phyloP scores from a whole-genome alignment of 352 stramenopile genomes.

The Phytophthora crassamura region DNA sequence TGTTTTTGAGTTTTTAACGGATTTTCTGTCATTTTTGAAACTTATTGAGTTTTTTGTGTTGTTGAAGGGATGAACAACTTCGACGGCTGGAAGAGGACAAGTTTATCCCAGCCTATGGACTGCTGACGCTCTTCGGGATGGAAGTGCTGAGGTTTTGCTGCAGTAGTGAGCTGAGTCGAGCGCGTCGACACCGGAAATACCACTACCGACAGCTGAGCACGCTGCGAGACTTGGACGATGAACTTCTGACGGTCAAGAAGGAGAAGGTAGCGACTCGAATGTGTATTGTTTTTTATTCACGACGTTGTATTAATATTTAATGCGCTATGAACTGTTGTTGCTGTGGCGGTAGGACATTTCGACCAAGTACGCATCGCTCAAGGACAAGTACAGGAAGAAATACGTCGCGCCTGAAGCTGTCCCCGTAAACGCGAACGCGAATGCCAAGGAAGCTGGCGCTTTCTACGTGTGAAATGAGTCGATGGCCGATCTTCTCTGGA shows the following conservation, averaged over 20 bases:
- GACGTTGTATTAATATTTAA: too few species aligned
- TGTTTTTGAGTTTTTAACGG: background rate
- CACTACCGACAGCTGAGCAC: slow-evolving; percentile 62
- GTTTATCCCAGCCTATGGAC: slow-evolving; percentile 69
- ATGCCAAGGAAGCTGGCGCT: slow-evolving; percentile 16
- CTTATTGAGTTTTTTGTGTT: slow-evolving; percentile 13
- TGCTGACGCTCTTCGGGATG: slow-evolving; percentile 72
- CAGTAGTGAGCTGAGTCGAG: slow-evolving; percentile 59
- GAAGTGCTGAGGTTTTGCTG: slow-evolving; percentile 76
- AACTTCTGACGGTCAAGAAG: slow-evolving; percentile 70
- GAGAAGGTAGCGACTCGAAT: slow-evolving; percentile 51
- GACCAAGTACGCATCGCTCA: slow-evolving; percentile 73
- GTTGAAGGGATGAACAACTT: slow-evolving; percentile 60
- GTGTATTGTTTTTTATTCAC: too few species aligned
- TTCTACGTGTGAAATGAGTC: slow-evolving; percentile 49
- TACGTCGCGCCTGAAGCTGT: slow-evolving; percentile 56
- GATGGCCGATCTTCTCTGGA: slow-evolving; percentile 1
- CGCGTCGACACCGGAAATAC: slow-evolving; percentile 60
- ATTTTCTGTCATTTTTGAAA: slow-evolving; percentile 1
- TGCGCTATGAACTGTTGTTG: background rate
- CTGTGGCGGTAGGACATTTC: slow-evolving; percentile 59
- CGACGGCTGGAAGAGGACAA: slow-evolving; percentile 64
- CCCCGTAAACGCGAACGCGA: slow-evolving; percentile 22
- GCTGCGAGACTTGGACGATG: slow-evolving; percentile 71
- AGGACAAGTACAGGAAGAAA: slow-evolving; percentile 83